Base-by-base conservation (phyloP, 805 yeast genomes). In the Yamadazyma tumulicola region DNA sequence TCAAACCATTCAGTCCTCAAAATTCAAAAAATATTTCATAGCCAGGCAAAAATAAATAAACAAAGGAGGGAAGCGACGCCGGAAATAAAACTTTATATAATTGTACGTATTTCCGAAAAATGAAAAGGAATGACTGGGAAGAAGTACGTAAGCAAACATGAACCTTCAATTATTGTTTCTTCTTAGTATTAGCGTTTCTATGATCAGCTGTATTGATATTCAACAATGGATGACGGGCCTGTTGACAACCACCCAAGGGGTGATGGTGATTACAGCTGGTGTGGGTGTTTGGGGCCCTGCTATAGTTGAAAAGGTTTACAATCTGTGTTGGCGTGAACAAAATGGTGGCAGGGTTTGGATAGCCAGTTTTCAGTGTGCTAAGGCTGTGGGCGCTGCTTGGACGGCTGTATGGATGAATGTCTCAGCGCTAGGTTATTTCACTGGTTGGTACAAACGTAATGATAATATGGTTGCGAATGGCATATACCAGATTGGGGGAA, bases 381-480 rank as follows among this genome's bases (percentile, higher is more conserved):
- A 17, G 15, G 31, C 31, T 7, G 31, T 28, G 9, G 31, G 31
- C 11, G 9, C 21, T 12, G 31, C 31, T 11, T 16, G 31, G 19
- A 22, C 31, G 8, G 31, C 31, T 5, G 11, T 28, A 16, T 16
- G 21, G 19, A 17, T 28, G 15, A 17, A 15, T 17, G 31, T 17
- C 14, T 16, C 19, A 28, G 31, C 21, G 10, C 15, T 28, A 28
- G 31, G 31, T 11, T 28, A 28, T 17, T 15, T 17, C 10, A 28
- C 19, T n/a, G 31, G 31, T 28, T 28, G 19, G 31, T 16, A 28
- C 15, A 28, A 17, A 15, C 29, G 29, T 26, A 13, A 28, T 17
- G 31, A 28, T 28, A 17, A 28, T 16, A 28, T 28, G 31, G 9
- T 15, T 11, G 31, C 31, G 11, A 28, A 17, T 28, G 29, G 29